These are phyloP conservation scores for Circinella umbellata DNA, from an alignment of 371 early-diverging fungal species.

Conservation along the genomic window DNA sequence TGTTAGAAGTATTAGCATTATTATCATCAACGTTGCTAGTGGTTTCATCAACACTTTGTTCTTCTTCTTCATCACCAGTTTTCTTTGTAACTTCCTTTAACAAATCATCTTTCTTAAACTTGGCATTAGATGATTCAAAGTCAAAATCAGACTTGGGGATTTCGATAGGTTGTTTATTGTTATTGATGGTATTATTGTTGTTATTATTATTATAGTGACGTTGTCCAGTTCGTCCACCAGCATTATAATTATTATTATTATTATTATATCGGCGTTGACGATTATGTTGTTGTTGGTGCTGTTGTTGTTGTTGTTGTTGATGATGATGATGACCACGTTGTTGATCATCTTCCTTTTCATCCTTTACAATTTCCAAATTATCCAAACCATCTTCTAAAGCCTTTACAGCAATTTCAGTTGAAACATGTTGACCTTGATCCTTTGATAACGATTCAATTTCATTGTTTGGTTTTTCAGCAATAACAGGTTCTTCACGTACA, in stretches of 20 bases:
- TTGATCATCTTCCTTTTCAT: constrained; percentile 1
- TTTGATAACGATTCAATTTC: constrained; percentile 4
- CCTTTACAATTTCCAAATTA: constrained; percentile 14
- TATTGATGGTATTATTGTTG: not conserved
- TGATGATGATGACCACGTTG: constrained; percentile 5
- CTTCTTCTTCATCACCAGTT: constrained; percentile 33
- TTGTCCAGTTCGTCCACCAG: constrained; percentile 8
- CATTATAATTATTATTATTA: not conserved
- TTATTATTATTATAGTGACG: constrained; percentile 9
- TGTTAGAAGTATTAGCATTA: too few species aligned
- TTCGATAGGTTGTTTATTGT: constrained; percentile 16
- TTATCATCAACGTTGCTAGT: constrained; percentile 24
- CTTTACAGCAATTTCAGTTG: constrained; percentile 14
- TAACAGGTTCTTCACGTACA: constrained; percentile 11
- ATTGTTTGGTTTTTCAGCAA: not conserved
- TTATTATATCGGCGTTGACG: constrained; percentile 12
- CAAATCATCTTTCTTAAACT: constrained; percentile 86
- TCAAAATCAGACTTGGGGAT: constrained; percentile 93
- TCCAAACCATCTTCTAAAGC: constrained; percentile 6
- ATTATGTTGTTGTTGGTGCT: constrained; percentile 9
- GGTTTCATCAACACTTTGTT: constrained; percentile 15
- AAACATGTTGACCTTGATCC: constrained; percentile 1
- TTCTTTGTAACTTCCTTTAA: constrained; percentile 59
- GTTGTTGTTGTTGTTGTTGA: not conserved
- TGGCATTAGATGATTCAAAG: constrained; percentile 92